These are phyloP conservation scores for Raffaelea ambrosiae DNA, from an alignment of 2,329 filamentous ascomycete species.

Conservation along the genomic window DNA sequence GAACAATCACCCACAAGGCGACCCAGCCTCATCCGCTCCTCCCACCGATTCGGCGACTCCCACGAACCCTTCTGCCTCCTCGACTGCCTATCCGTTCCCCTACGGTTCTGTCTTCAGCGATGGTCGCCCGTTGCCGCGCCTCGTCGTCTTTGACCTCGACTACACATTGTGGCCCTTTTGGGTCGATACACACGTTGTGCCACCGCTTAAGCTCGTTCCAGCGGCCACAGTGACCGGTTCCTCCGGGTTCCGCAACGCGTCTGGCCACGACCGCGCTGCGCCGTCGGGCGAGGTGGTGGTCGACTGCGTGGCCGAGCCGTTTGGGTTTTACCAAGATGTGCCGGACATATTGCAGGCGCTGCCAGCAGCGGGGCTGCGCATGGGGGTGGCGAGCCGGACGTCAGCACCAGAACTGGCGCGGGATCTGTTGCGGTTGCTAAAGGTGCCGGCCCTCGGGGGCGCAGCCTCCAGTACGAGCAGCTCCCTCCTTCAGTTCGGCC, in stretches of 20 bases:
- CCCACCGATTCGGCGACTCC: too few relatives aligned
- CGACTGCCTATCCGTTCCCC: not conserved
- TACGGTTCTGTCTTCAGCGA: conserved; percentile 32
- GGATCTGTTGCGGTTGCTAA: conserved; percentile 70
- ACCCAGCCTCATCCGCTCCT: too few relatives aligned
- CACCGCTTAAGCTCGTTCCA: conserved; percentile 51
- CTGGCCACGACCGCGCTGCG: conserved; percentile 9
- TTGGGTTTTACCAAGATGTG: conserved; percentile 63
- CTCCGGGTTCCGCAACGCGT: not conserved
- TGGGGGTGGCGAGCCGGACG: conserved; percentile 77
- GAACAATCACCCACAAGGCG: too few relatives aligned
- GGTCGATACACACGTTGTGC: conserved; percentile 85
- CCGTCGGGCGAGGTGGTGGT: conserved; percentile 27
- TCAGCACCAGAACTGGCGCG: conserved; percentile 69
- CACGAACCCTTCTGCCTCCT: not conserved
- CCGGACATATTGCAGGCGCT: conserved; percentile 58
- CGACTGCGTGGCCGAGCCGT: conserved; percentile 56
- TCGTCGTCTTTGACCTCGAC: conserved; percentile 92
- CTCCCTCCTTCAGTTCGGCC: conserved; percentile 7
- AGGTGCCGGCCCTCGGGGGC: conserved; percentile 32
- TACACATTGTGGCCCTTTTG: conserved; percentile 99
- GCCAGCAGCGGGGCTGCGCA: conserved; percentile 31
- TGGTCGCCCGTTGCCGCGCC: conserved; percentile 63
- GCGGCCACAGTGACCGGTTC: not conserved
- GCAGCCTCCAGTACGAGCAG: not conserved